Percentiles rank a stretch among this genome's conserved stretches.
phyloP scores from a whole-genome alignment of 2,329 filamentous ascomycete species.

The Nemania sp. region DNA sequence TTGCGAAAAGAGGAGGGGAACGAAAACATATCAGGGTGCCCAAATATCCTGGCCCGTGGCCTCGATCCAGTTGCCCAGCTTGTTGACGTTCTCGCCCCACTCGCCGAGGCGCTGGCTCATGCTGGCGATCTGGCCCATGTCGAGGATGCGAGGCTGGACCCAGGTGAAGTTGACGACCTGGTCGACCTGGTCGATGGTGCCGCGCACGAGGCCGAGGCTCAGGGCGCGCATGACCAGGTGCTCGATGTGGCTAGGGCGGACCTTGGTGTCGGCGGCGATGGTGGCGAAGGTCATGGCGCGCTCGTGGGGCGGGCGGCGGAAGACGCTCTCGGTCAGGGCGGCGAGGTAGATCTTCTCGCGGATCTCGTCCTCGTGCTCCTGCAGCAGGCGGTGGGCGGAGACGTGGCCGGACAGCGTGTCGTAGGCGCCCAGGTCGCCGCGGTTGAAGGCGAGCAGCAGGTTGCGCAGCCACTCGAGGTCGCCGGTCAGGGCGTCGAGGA shows the following conservation, averaged over 20 bases:
- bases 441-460: slow-evolving; percentile 97
- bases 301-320: slow-evolving; percentile 93
- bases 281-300: slow-evolving; percentile 89
- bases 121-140: slow-evolving; percentile 90
- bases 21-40: slow-evolving; percentile 61
- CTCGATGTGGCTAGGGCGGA: slow-evolving; percentile 89
- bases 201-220: slow-evolving; percentile 84
- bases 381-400: slow-evolving; percentile 75
- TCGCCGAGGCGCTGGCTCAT: slow-evolving; percentile 88
- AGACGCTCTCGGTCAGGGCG: slow-evolving; percentile 92
- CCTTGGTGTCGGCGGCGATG: slow-evolving; percentile 90
- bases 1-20: not conserved
- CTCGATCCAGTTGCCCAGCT: slow-evolving; percentile 97
- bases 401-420: slow-evolving; percentile 82
- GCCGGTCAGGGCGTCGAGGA: slow-evolving; percentile 82
- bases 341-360: slow-evolving; percentile 98
- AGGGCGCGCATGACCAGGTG: slow-evolving; percentile 99
- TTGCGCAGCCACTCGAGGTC: slow-evolving; percentile 87
- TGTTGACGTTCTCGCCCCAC: slow-evolving; percentile 95
- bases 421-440: slow-evolving; percentile 86
- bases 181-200: slow-evolving; percentile 95
- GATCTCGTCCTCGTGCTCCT: slow-evolving; percentile 79
- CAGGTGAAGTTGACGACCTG: slow-evolving; percentile 94
- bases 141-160: slow-evolving; percentile 98
- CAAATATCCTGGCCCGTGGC: slow-evolving; percentile 91